Base-by-base conservation (phyloP, 768 basidiomycete genomes). In the Favolaschia claudopus region DNA sequence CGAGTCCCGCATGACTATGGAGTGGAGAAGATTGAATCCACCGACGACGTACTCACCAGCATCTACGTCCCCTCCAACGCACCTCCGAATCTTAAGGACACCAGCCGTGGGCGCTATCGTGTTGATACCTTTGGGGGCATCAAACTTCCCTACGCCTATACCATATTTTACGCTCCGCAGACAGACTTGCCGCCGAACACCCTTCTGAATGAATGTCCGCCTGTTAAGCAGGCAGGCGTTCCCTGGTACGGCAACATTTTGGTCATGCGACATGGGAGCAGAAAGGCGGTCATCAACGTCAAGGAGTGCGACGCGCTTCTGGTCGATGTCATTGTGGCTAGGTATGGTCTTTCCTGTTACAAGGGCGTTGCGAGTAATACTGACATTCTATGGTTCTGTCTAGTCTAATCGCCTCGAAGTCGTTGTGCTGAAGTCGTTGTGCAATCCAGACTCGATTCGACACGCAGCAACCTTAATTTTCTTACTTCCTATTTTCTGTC, bases 231-330 rank as follows among this genome's bases (percentile, higher is more conserved):
- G n/a, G n/a, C n/a, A n/a, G n/a, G n/a, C n/a, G n/a, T n/a, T n/a
- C 7, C 19, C 5, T 39, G 48, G 27, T 28, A 14, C 17, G 48
- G 36, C 10, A 50, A 50, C 37, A 50, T 50, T 12, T n/a, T 50
- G 5, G 48, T 50, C 17, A 20, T 50, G 5, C 37, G 39, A 27
- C 48, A 50, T 14, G 48, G 48, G 24, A 50, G 39, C 36, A 34
- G 48, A 6, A 50, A 50, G 48, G 13, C 48, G 7, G 25, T 50
- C 6, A 50, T 50, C 17, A 50, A 50, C n/a, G 15, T 50, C 25
- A 31, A 37, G 27, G 7, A 4, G 22, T 28, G 28, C n/a, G 48
- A 50, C 12, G 36, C 36, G 19, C 28, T 15, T 13, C n/a, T 50
- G 14, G 48, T 50, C 13, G 48, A 50, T 20, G 20, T 7, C 12